Percentiles rank a stretch among this genome's conserved stretches.
These are phyloP conservation scores for Meira nashicola DNA, from an alignment of 1,284 basidiomycete genomes.

Conservation along the genomic window DNA sequence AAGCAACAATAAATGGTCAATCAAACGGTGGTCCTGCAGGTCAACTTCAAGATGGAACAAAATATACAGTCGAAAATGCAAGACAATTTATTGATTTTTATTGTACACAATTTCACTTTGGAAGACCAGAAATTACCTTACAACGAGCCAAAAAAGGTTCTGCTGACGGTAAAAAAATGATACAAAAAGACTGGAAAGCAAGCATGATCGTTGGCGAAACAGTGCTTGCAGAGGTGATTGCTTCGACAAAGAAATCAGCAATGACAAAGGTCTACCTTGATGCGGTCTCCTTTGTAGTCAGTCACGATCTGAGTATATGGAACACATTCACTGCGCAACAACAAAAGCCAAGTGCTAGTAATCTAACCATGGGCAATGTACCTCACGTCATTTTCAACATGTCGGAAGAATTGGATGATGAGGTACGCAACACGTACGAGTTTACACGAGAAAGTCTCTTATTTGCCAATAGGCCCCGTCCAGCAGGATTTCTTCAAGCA, in stretches of 20 bases:
- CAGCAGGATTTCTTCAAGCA: conserved; percentile 20
- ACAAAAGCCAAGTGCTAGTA: conserved; percentile 39
- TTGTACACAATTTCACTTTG: conserved; percentile 71
- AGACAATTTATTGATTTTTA: conserved; percentile 93
- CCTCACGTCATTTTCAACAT: conserved; percentile 70
- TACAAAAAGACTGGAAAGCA: conserved; percentile 66
- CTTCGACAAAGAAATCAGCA: conserved; percentile 70
- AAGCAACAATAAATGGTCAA: conserved; percentile 8
- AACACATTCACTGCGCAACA: conserved; percentile 59
- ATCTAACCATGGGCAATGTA: conserved; percentile 59
- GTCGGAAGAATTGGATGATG: conserved; percentile 66
- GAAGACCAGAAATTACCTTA: conserved; percentile 67
- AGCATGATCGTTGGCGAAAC: conserved; percentile 74
- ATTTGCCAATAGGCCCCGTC: conserved; percentile 46
- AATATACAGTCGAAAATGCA: conserved; percentile 69
- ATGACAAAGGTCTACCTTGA: conserved; percentile 76
- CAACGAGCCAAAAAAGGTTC: not conserved
- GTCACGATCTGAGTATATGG: conserved; percentile 77
- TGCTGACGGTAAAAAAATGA: conserved; percentile 17
- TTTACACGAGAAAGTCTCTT: conserved; percentile 60
- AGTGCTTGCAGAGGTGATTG: conserved; percentile 73
- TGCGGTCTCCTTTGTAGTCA: conserved; percentile 77
- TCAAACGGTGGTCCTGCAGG: too few relatives aligned
- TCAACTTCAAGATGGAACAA: conserved; percentile 8
- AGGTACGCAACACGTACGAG: conserved; percentile 64